A percentile compares a stretch with the other conserved stretches of the same genome.
phyloP scores from a whole-genome alignment of 768 basidiomycete genomes.

The Suillus subluteus region DNA sequence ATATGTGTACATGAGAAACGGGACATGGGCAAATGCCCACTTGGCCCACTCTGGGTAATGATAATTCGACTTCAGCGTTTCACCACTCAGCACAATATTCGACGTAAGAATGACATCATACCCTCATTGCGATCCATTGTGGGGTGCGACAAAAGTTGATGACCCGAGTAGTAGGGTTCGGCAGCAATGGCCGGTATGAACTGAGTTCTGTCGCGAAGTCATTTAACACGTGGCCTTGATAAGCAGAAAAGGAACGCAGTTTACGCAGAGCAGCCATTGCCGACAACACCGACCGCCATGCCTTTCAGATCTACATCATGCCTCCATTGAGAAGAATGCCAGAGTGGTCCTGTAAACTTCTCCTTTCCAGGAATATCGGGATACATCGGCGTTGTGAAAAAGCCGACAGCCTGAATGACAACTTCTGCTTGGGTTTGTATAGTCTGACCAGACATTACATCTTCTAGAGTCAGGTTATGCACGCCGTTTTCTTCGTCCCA shows the following conservation, averaged over 20 bases:
- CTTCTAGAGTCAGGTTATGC: slow-evolving; percentile 46
- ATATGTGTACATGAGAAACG: slow-evolving; percentile 50
- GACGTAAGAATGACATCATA: slow-evolving; percentile 29
- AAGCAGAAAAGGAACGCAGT: slow-evolving; percentile 25
- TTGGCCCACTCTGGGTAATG: slow-evolving; percentile 47
- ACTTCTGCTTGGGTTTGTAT: slow-evolving; percentile 44
- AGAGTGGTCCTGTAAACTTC: slow-evolving; percentile 50
- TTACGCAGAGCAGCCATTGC: slow-evolving; percentile 65
- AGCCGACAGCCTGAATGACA: slow-evolving; percentile 54
- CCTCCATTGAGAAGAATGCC: slow-evolving; percentile 61
- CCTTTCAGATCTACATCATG: slow-evolving; percentile 54
- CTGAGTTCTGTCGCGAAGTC: slow-evolving; percentile 53
- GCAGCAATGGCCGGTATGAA: slow-evolving; percentile 56
- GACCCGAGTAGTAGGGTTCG: slow-evolving; percentile 52
- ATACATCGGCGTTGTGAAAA: slow-evolving; percentile 49
- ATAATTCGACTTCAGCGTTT: slow-evolving; percentile 39
- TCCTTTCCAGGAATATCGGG: slow-evolving; percentile 48
- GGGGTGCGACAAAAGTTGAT: slow-evolving; percentile 64
- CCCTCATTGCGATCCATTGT: slow-evolving; percentile 57
- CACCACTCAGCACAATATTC: neutral
- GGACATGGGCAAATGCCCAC: slow-evolving; percentile 55
- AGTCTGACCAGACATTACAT: slow-evolving; percentile 40
- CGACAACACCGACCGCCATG: slow-evolving; percentile 62
- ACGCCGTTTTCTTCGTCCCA: slow-evolving; percentile 49
- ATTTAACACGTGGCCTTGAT: slow-evolving; percentile 14